A percentile compares a stretch with the other conserved stretches of the same genome.
These are phyloP conservation scores for Ophiostoma quercus DNA, from an alignment of 2,329 filamentous ascomycete genomes.

Conservation along the genomic window DNA sequence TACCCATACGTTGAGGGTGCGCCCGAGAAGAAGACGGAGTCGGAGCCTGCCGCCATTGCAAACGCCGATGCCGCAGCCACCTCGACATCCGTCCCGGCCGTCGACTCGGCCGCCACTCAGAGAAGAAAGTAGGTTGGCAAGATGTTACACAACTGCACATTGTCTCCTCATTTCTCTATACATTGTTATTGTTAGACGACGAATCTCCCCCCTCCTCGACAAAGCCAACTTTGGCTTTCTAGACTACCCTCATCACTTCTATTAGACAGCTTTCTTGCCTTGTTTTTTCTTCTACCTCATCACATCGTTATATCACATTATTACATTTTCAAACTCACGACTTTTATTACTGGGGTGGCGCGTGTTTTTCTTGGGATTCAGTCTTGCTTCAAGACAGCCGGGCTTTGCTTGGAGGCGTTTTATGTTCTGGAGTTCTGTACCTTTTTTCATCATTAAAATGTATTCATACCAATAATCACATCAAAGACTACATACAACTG, in stretches of 20 bases:
- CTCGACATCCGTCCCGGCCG: background rate
- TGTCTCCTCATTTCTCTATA: background rate
- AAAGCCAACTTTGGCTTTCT: background rate
- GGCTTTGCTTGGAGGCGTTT: background rate
- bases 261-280: background rate
- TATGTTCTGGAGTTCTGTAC: background rate
- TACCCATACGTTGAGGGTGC: conserved; percentile 55
- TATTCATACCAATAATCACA: background rate
- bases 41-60: background rate
- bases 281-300: background rate
- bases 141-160: background rate
- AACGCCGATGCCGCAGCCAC: conserved; percentile 13
- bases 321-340: background rate
- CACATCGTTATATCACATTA: background rate
- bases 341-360: background rate
- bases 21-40: background rate
- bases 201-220: background rate
- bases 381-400: background rate
- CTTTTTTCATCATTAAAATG: background rate
- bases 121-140: conserved; percentile 12
- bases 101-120: conserved; percentile 3
- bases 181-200: background rate
- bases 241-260: background rate
- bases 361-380: background rate
- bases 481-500: background rate